Conservation (phyloP, 2,329 filamentous ascomycete genomes). For the Lecanicillium sp. region DNA sequence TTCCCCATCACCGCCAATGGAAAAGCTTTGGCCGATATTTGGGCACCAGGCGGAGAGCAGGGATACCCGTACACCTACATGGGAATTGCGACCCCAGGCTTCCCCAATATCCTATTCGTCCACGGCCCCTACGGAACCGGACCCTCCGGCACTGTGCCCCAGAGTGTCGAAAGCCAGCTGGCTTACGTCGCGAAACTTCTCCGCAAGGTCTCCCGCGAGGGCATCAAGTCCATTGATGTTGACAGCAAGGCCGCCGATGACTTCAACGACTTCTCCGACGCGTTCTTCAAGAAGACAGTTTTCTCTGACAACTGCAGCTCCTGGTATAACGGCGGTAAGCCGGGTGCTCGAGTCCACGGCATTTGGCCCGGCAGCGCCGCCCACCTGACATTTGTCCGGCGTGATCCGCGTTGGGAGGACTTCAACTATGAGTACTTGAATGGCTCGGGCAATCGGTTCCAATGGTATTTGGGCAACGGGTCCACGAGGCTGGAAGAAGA, state of each 20-base stretch:
- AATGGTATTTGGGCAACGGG: constrained; percentile 58
- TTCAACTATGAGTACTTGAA: constrained; percentile 44
- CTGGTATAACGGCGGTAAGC: constrained; percentile 64
- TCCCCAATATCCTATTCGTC: constrained; percentile 62
- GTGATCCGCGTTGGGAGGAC: constrained; percentile 51
- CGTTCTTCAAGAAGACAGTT: constrained; percentile 49
- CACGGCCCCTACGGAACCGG: constrained; percentile 56
- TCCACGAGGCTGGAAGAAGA: constrained; percentile 52
- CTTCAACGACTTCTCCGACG: constrained; percentile 53
- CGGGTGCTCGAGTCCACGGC: constrained; percentile 59
- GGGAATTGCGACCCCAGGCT: constrained; percentile 55
- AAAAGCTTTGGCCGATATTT: constrained; percentile 47
- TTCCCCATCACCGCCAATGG: constrained; percentile 55
- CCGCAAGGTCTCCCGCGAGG: constrained; percentile 59
- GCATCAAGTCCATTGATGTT: constrained; percentile 56
- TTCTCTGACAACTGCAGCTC: constrained; percentile 59
- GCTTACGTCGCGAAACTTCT: constrained; percentile 61
- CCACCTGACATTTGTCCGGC: constrained; percentile 52
- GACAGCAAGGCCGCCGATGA: constrained; percentile 56
- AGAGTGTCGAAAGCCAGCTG: constrained; percentile 60
- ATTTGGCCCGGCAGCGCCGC: constrained; percentile 64
- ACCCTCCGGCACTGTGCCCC: constrained; percentile 59
- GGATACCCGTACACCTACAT: constrained; percentile 65
- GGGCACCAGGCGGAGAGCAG: constrained; percentile 48
- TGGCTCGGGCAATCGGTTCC: constrained; percentile 44